Evolutionary conservation across 1,139 yeast species (phyloP), one percentile per base, ranked within the genome.

Genomic region (Petasospora rhodanensis): DNA sequence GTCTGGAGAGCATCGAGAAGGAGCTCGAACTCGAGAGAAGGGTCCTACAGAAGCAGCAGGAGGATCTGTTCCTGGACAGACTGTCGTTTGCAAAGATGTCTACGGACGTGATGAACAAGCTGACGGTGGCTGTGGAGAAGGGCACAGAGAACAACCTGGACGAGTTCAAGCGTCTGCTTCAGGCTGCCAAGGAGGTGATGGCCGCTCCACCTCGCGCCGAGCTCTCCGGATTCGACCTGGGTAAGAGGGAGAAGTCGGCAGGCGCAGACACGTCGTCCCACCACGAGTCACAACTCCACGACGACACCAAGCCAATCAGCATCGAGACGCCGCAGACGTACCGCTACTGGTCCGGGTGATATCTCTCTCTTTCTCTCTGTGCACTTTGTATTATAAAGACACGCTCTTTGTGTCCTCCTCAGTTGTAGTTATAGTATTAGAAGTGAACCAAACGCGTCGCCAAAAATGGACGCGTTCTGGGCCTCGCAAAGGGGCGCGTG

Each of bases 271-370:
- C 29, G n/a, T n/a, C n/a, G n/a, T n/a, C n/a, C n/a, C n/a, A n/a
- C n/a, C 43, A 39, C 12, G 35, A 30, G 17, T 43, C 45, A 12
- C 46, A 36, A 22, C 66, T 62, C 14, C 62, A 62, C 18, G 66
- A 62, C 14, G 63, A 62, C 18, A 52, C 73, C 29, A 78, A 79
- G 52, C 95, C 95, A 7, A 68, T 85, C 31, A 83, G 95, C 24
- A 64, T 82, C 41, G 89, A 82, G 46, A 70, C 85, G 12, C 96
- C 96, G 4, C 93, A 83, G 56, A 64, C 79, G 22, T 87, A 85
- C 59, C 83, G 89, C 57, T 82, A 85, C 47, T 87, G 97, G 97
- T 83, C 82, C 28, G 78, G 73, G n/a, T n/a, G n/a, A n/a, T n/a
- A n/a, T n/a, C n/a, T n/a, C n/a, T n/a, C n/a, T n/a, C n/a, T n/a